A percentile compares a stretch with the other conserved stretches of the same genome.
Evolutionary conservation across 1,139 yeast species (phyloP).

Genomic region (Nakaseomyces bracarensis): DNA sequence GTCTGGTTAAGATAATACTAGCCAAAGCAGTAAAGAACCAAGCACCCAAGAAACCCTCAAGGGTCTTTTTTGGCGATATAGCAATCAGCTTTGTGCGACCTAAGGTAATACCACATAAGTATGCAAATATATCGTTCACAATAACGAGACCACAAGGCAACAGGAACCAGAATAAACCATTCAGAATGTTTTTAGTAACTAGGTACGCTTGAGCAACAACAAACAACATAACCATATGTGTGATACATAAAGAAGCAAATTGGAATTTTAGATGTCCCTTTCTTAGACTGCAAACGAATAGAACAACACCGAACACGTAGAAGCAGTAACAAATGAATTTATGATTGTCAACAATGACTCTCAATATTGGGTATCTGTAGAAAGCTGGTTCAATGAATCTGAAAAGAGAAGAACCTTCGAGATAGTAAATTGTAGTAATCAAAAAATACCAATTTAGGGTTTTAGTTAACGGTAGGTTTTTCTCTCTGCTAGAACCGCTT

Average conservation of each 20-base stretch:
- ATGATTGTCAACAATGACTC: conserved; percentile 55
- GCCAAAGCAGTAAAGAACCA: conserved; percentile 87
- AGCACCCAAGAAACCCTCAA: conserved; percentile 96
- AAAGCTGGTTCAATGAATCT: conserved; percentile 38
- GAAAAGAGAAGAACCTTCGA: conserved; percentile 80
- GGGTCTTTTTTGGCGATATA: conserved; percentile 93
- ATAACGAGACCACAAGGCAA: conserved; percentile 88
- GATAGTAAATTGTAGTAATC: conserved; percentile 72
- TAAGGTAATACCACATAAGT: conserved; percentile 92
- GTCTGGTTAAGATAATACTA: conserved; percentile 56
- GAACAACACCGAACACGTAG: conserved; percentile 80
- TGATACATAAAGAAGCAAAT: conserved; percentile 85
- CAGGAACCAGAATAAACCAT: conserved; percentile 90
- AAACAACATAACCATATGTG: conserved; percentile 85
- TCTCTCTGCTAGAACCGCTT: conserved; percentile 73
- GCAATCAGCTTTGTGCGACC: conserved; percentile 89
- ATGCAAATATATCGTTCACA: conserved; percentile 92
- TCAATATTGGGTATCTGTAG: conserved; percentile 39
- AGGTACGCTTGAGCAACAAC: conserved; percentile 94
- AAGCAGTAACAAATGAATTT: conserved; percentile 75
- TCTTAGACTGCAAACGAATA: conserved; percentile 82
- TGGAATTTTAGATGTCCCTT: conserved; percentile 87
- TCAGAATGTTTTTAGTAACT: conserved; percentile 79
- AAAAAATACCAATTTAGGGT: conserved; percentile 86
- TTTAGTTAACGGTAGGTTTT: conserved; percentile 72